Evolutionary conservation across 352 stramenopile species (phyloP).

Genomic region (Pythium phragmitis): DNA sequence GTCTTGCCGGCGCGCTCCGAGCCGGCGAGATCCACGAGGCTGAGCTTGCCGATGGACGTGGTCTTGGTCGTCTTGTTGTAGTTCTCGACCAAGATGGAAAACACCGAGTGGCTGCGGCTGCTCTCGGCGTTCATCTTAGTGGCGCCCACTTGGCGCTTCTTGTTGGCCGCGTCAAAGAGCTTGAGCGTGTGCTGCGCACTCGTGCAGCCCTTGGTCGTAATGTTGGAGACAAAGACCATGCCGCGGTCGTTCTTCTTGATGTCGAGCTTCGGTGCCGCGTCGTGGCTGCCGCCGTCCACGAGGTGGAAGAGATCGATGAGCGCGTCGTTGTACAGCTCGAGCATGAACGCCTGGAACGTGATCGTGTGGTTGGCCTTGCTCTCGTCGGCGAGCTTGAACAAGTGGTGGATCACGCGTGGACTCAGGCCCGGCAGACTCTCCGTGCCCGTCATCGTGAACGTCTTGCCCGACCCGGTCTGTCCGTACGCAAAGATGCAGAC

Average conservation of each 20-base stretch:
- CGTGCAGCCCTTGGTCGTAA: slow-evolving; percentile 69
- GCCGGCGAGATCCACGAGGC: slow-evolving; percentile 87
- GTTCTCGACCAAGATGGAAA: slow-evolving; percentile 86
- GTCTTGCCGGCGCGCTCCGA: slow-evolving; percentile 88
- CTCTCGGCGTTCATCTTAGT: slow-evolving; percentile 94
- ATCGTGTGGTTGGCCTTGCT: slow-evolving; percentile 49
- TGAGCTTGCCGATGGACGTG: slow-evolving; percentile 80
- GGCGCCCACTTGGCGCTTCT: slow-evolving; percentile 85
- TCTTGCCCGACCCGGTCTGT: slow-evolving; percentile 93
- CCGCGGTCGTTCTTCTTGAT: slow-evolving; percentile 94
- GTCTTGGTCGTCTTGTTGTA: slow-evolving; percentile 89
- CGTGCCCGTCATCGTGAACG: slow-evolving; percentile 91
- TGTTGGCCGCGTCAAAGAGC: slow-evolving; percentile 88
- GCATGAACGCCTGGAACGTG: slow-evolving; percentile 86
- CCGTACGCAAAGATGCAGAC: slow-evolving; percentile 95
- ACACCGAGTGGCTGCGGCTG: slow-evolving; percentile 89
- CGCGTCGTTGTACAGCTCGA: slow-evolving; percentile 93
- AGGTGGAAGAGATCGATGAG: slow-evolving; percentile 89
- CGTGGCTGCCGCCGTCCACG: slow-evolving; percentile 56
- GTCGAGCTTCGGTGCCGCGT: slow-evolving; percentile 79
- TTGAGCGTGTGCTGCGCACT: slow-evolving; percentile 75
- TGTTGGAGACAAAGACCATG: slow-evolving; percentile 91
- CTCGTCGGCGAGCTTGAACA: slow-evolving; percentile 76
- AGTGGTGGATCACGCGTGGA: slow-evolving; percentile 80
- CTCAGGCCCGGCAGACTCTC: slow-evolving; percentile 78